Conservation (phyloP, 139 green algal species). For the Chlorella sp. region DNA sequence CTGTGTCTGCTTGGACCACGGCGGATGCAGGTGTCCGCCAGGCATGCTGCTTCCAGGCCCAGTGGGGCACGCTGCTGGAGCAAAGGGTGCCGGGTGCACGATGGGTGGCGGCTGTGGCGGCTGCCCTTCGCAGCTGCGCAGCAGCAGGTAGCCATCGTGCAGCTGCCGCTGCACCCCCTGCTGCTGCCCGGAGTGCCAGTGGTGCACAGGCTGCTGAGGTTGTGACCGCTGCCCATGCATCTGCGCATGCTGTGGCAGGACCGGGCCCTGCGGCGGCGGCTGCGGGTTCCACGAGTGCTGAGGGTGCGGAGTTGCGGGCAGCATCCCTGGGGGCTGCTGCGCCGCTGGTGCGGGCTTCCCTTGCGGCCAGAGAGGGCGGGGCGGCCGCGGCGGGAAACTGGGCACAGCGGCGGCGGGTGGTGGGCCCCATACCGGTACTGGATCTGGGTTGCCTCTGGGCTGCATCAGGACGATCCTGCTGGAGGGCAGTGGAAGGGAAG, state of each 20-base stretch:
- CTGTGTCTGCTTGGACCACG: too few relatives aligned
- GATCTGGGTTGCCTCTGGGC: too few relatives aligned
- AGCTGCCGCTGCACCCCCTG: background rate
- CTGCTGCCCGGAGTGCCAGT: background rate
- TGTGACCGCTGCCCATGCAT: background rate
- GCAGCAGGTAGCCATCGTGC: background rate
- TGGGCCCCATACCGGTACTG: too few relatives aligned
- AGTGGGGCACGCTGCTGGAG: background rate
- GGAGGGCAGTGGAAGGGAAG: too few relatives aligned
- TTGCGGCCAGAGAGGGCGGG: too few relatives aligned
- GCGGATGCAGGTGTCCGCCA: too few relatives aligned
- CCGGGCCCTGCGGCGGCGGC: background rate
- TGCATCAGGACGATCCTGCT: too few relatives aligned
- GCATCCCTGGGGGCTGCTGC: background rate
- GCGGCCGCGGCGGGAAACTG: too few relatives aligned
- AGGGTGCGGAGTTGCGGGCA: too few relatives aligned
- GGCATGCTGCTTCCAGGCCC: too few relatives aligned
- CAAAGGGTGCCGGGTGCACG: background rate
- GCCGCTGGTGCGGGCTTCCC: too few relatives aligned
- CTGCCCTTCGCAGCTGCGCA: background rate
- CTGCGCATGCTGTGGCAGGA: background rate
- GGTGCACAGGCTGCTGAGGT: background rate
- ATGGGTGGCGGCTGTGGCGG: background rate
- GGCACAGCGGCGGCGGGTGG: too few relatives aligned
- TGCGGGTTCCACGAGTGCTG: background rate